phyloP scores from a whole-genome alignment of 345 rosid genomes.

The Hypericum perforatum region DNA sequence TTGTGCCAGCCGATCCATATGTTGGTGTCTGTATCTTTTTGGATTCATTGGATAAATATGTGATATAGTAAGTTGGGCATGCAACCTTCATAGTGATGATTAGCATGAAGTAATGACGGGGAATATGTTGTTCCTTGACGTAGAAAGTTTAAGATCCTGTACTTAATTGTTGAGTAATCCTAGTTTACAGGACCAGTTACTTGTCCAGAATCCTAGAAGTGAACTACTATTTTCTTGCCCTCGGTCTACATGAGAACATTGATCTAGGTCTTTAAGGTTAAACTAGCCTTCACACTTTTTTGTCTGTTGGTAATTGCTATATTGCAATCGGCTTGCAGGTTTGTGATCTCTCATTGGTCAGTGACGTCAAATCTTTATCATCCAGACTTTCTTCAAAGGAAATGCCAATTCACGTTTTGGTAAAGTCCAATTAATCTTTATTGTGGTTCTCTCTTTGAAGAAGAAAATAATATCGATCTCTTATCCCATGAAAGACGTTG shows the following conservation, averaged over 20 bases:
- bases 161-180: no score
- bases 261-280: no score
- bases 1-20: not conserved
- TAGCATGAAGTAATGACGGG: no score
- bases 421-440: constrained; percentile 14
- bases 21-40: not conserved
- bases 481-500: no score
- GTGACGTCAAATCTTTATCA: constrained; percentile 67
- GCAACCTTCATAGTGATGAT: no score
- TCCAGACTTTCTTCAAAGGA: constrained; percentile 64
- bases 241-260: no score
- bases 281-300: not conserved
- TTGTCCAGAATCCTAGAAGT: no score
- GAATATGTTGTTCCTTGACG: no score
- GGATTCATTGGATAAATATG: not conserved
- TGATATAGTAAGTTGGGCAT: no score
- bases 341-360: constrained; percentile 75
- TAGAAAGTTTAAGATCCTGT: no score
- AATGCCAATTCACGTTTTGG: constrained; percentile 74
- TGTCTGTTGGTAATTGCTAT: constrained; percentile 9
- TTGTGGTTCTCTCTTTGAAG: not conserved
- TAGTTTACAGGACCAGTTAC: no score
- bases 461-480: not conserved
- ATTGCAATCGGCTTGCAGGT: constrained; percentile 41
- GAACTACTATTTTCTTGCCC: no score